phyloP scores from a whole-genome alignment of 2,329 filamentous ascomycete species.

The Lecanicillium sp. region DNA sequence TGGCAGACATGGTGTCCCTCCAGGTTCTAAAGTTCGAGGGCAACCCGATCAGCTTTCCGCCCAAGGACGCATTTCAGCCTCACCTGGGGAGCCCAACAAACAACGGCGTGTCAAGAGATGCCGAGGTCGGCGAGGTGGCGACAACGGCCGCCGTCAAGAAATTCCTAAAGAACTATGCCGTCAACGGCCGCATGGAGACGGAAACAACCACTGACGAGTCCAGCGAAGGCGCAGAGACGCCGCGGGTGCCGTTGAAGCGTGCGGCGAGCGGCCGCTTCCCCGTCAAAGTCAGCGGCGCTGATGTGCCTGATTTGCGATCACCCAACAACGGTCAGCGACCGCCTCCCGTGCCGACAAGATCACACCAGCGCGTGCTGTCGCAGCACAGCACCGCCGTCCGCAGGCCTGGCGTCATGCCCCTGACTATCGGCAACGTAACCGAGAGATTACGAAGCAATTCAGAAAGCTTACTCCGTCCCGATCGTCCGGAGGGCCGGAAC shows the following conservation, averaged over 20 bases:
- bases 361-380: slow-evolving; percentile 70
- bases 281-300: slow-evolving; percentile 66
- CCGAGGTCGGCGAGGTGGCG: slow-evolving; percentile 54
- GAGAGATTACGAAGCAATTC: slow-evolving; percentile 62
- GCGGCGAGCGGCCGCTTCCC: slow-evolving; percentile 59
- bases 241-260: slow-evolving; percentile 59
- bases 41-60: slow-evolving; percentile 77
- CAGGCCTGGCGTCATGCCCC: slow-evolving; percentile 63
- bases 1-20: slow-evolving; percentile 84
- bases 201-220: slow-evolving; percentile 53
- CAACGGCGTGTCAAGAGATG: slow-evolving; percentile 42
- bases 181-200: slow-evolving; percentile 43
- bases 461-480: slow-evolving; percentile 48
- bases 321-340: slow-evolving; percentile 53
- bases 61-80: slow-evolving; percentile 58
- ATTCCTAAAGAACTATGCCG: slow-evolving; percentile 46
- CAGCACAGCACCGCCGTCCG: slow-evolving; percentile 59
- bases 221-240: slow-evolving; percentile 73
- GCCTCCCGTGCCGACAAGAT: slow-evolving; percentile 68
- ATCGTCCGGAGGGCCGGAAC: slow-evolving; percentile 46
- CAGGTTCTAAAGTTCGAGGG: slow-evolving; percentile 86
- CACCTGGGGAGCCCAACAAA: slow-evolving; percentile 48
- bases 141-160: slow-evolving; percentile 56
- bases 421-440: slow-evolving; percentile 61
- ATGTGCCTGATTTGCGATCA: slow-evolving; percentile 60